phyloP scores from a whole-genome alignment of 129 eudicot genomes.

The Mikania micrantha region DNA sequence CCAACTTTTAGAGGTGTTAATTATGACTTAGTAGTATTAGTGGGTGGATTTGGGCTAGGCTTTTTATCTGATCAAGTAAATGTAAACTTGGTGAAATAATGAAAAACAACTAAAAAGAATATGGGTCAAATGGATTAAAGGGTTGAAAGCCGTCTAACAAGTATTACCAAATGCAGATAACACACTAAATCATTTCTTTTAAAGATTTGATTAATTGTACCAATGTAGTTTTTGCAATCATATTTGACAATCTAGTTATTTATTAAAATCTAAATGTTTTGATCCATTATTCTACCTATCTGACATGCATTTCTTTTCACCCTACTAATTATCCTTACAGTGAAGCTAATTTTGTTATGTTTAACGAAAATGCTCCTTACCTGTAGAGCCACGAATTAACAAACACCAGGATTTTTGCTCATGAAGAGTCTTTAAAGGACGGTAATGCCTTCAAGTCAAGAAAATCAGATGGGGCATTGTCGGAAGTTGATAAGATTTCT shows the following conservation, averaged over 20 bases:
- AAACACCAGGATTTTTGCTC: constrained; percentile 8
- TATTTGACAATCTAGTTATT: not conserved
- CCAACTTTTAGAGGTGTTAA: not conserved
- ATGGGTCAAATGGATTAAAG: not conserved
- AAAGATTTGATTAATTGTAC: no score
- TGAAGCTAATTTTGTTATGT: not conserved
- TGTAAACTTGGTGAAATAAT: not conserved
- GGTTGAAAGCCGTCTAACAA: not conserved
- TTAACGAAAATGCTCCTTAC: not conserved
- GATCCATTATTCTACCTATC: not conserved
- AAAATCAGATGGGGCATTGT: constrained; percentile 26
- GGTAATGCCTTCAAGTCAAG: constrained; percentile 7
- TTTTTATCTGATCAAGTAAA: not conserved
- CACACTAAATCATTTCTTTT: not conserved
- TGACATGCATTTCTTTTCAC: not conserved
- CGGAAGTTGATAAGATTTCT: constrained; percentile 24
- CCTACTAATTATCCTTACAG: not conserved
- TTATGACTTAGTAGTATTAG: not conserved
- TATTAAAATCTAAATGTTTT: not conserved
- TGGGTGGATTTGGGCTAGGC: not conserved
- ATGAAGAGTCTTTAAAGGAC: constrained; percentile 28
- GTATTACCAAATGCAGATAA: not conserved
- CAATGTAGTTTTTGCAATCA: not conserved
- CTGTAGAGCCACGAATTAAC: constrained; percentile 41
- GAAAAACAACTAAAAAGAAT: no score